Conservation (phyloP, 169 alveolate genomes). For the Cystoisospora suis region DNA sequence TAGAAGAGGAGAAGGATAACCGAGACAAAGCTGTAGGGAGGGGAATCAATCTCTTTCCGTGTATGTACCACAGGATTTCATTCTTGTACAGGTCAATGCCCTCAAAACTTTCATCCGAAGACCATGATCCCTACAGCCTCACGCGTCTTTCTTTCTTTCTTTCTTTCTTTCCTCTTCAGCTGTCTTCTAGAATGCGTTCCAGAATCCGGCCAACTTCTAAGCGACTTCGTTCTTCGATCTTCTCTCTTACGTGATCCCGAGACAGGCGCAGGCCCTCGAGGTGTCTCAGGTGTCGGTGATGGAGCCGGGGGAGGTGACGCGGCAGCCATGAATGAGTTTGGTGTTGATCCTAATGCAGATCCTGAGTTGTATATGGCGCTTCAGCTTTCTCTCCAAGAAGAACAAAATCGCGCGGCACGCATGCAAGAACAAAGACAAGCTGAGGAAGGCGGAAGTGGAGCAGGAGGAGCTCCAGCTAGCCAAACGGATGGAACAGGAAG, state of each 20-base stretch:
- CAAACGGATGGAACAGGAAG: not conserved
- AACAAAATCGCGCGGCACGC: conserved; percentile 16
- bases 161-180: not conserved
- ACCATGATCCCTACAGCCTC: too few relatives aligned
- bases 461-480: not conserved
- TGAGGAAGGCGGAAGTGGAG: conserved; percentile 5
- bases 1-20: too few relatives aligned
- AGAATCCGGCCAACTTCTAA: conserved; percentile 7
- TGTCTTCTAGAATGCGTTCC: not conserved
- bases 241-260: conserved; percentile 9
- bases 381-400: conserved; percentile 72
- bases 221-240: conserved; percentile 13
- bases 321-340: conserved; percentile 71
- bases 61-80: too few relatives aligned
- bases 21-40: too few relatives aligned
- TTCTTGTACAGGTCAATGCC: too few relatives aligned
- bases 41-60: too few relatives aligned
- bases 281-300: conserved; percentile 65
- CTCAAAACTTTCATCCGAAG: too few relatives aligned
- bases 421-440: not conserved
- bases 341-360: conserved; percentile 89
- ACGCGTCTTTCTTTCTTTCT: not conserved
- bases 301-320: conserved; percentile 71
- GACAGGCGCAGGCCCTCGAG: conserved; percentile 60
- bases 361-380: conserved; percentile 90